A percentile compares a stretch with the other conserved stretches of the same genome.
These are phyloP conservation scores for Papiliotrema flavescens DNA, from an alignment of 1,284 basidiomycete genomes.

Conservation along the genomic window DNA sequence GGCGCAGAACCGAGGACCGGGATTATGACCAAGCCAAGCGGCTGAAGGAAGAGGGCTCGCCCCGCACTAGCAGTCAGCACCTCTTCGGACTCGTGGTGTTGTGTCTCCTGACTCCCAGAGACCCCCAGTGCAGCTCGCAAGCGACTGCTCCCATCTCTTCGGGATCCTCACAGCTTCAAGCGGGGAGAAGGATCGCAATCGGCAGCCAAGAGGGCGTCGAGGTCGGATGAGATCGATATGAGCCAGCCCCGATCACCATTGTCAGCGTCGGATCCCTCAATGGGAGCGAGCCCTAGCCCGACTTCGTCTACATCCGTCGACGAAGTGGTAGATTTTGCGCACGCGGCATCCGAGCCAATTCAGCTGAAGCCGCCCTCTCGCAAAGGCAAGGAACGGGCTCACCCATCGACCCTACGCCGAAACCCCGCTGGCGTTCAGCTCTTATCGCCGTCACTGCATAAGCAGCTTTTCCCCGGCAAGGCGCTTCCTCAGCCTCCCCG, in stretches of 20 bases:
- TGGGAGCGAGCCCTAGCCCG: background rate
- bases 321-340: background rate
- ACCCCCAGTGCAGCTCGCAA: background rate
- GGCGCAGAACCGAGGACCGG: constrained; percentile 2
- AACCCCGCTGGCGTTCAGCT: constrained; percentile 92
- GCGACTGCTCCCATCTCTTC: background rate
- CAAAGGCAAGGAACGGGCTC: constrained; percentile 3
- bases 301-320: background rate
- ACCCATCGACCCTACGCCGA: constrained; percentile 45
- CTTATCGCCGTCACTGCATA: constrained; percentile 71
- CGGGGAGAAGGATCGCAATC: background rate
- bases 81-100: background rate
- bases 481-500: constrained; percentile 62
- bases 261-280: background rate
- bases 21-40: constrained; percentile 15
- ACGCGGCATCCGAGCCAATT: background rate
- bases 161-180: background rate
- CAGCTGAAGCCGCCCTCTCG: background rate
- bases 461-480: constrained; percentile 75
- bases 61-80: background rate
- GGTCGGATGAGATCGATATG: background rate
- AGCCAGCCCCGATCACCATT: background rate
- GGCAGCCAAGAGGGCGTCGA: no score
- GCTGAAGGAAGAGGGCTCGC: background rate
- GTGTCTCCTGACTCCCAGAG: background rate